Conservation (phyloP, 2,329 filamentous ascomycete genomes). For the Blastomyces parvus region DNA sequence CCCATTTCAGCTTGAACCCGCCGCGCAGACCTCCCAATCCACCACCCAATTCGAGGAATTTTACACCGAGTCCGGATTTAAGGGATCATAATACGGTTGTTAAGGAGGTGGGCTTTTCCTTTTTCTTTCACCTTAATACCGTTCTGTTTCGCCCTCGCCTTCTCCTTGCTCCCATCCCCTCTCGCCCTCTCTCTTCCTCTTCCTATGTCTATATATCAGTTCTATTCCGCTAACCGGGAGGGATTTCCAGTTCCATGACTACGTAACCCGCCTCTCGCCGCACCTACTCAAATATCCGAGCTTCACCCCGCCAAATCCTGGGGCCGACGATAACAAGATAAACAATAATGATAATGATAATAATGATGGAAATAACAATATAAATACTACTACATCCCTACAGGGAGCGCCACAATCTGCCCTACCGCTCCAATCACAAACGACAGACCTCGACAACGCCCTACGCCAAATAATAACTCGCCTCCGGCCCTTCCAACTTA, state of each 20-base stretch:
- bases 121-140: background rate
- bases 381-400: background rate
- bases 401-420: too few relatives aligned
- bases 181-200: background rate
- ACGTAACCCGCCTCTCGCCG: slow-evolving; percentile 31
- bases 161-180: too few relatives aligned
- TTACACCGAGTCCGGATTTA: slow-evolving; percentile 35
- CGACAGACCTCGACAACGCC: slow-evolving; percentile 31
- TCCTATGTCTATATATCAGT: background rate
- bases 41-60: slow-evolving; percentile 30
- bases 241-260: slow-evolving; percentile 33
- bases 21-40: slow-evolving; percentile 33
- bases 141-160: background rate
- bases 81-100: slow-evolving; percentile 39
- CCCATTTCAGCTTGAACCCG: slow-evolving; percentile 33
- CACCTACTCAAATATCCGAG: slow-evolving; percentile 33
- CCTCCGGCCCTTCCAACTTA: slow-evolving; percentile 34
- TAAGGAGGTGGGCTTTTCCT: slow-evolving; percentile 31
- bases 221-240: background rate
- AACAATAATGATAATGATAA: slow-evolving; percentile 14
- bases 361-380: slow-evolving; percentile 6
- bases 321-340: slow-evolving; percentile 13
- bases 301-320: slow-evolving; percentile 14
- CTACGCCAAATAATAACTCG: slow-evolving; percentile 29
- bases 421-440: slow-evolving; percentile 8